These are phyloP conservation scores for Vitis cinerea DNA, from an alignment of 164 flowering plant genomes.

Conservation along the genomic window DNA sequence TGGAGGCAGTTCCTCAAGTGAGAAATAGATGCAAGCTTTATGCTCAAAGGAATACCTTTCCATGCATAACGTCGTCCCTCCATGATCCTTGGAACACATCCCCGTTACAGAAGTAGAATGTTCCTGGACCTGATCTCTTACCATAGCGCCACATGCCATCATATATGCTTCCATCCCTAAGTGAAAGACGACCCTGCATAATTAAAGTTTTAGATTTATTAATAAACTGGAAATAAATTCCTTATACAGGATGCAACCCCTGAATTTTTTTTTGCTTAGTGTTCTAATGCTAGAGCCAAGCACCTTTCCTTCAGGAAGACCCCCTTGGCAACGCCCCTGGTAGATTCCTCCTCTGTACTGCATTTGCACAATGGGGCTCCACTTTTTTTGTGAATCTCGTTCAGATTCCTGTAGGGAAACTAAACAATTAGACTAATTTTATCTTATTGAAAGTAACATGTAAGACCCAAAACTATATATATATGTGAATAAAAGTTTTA, in stretches of 20 bases:
- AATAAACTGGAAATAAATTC: too few relatives aligned
- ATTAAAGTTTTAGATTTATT: background rate
- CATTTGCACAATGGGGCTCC: slow-evolving; percentile 80
- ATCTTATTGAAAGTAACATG: background rate
- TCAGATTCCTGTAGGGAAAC: slow-evolving; percentile 70
- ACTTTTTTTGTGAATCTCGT: slow-evolving; percentile 68
- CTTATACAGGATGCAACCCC: too few relatives aligned
- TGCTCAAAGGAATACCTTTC: slow-evolving; percentile 55
- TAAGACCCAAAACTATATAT: background rate
- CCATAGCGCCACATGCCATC: slow-evolving; percentile 94
- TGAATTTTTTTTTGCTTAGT: background rate
- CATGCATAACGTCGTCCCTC: slow-evolving; percentile 97
- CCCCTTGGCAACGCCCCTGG: slow-evolving; percentile 85
- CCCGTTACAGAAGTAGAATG: slow-evolving; percentile 81
- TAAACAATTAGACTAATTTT: background rate
- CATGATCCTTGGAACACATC: slow-evolving; percentile 94
- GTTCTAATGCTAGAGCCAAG: background rate
- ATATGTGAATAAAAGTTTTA: too few relatives aligned
- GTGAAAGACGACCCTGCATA: slow-evolving; percentile 68
- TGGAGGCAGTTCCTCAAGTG: background rate
- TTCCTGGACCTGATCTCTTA: slow-evolving; percentile 80
- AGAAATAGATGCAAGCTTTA: background rate
- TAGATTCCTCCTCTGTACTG: slow-evolving; percentile 78
- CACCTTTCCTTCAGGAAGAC: slow-evolving; percentile 99
- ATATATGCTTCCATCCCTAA: slow-evolving; percentile 80